phyloP scores from a whole-genome alignment of 139 green algal genomes.

The Edaphochlamys debaryana region DNA sequence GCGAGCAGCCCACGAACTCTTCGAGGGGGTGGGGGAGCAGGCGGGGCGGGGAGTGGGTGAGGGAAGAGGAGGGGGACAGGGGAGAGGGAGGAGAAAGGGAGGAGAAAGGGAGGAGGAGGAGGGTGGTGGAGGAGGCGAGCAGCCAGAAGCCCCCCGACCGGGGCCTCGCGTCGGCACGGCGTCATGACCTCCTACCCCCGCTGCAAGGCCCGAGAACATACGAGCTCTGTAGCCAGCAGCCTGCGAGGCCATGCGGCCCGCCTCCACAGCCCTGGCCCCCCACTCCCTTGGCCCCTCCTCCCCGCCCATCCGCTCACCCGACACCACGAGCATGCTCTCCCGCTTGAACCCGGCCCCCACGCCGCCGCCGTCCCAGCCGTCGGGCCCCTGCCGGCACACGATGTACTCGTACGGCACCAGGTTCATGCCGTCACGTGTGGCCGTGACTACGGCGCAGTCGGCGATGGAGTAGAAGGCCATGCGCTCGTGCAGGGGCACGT shows the following conservation, averaged over 20 bases:
- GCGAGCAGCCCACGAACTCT: constrained; percentile 99
- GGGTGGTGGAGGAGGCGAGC: too few relatives aligned
- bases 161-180: too few relatives aligned
- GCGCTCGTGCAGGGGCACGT: constrained; percentile 93
- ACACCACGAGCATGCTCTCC: constrained; percentile 89
- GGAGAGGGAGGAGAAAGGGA: neutral
- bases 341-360: neutral
- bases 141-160: too few relatives aligned
- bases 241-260: too few relatives aligned
- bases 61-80: neutral
- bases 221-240: too few relatives aligned
- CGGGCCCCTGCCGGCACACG: constrained; percentile 87
- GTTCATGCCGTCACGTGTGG: constrained; percentile 92
- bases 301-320: constrained; percentile 45
- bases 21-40: neutral
- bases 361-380: constrained; percentile 27
- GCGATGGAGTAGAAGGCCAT: constrained; percentile 92
- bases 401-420: constrained; percentile 99
- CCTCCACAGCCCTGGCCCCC: too few relatives aligned
- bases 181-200: too few relatives aligned
- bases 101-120: too few relatives aligned
- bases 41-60: neutral
- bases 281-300: too few relatives aligned
- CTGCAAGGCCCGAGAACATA: too few relatives aligned
- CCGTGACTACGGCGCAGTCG: constrained; percentile 92